phyloP scores from a whole-genome alignment of 108 stramenopile genomes.

The Parietichytrium sp. region DNA sequence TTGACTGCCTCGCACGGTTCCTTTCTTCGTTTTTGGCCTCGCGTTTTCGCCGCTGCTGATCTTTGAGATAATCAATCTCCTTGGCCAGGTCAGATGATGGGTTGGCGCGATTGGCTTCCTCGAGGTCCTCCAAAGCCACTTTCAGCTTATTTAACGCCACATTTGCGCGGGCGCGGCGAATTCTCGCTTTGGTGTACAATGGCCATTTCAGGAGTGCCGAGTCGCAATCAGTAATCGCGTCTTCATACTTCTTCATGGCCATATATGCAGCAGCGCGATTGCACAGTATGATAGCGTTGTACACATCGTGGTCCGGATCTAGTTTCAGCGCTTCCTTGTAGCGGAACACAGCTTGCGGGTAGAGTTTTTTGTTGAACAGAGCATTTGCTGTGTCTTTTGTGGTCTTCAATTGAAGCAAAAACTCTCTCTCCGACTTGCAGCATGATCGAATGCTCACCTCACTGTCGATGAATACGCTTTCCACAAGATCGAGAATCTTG shows the following conservation, averaged over 20 bases:
- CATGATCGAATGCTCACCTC: no score
- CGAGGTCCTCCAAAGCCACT: not conserved
- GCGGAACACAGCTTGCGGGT: not conserved
- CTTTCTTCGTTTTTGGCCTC: constrained; percentile 13
- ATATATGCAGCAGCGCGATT: constrained; percentile 32
- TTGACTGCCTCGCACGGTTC: not conserved
- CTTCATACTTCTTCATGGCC: not conserved
- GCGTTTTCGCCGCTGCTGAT: not conserved
- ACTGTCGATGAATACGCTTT: no score
- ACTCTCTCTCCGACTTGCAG: no score
- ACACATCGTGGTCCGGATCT: not conserved
- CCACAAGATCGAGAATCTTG: no score
- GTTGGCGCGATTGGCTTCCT: not conserved
- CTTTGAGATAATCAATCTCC: not conserved
- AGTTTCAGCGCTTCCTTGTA: constrained; percentile 13
- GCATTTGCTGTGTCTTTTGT: not conserved
- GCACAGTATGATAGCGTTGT: constrained; percentile 7
- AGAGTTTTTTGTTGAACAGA: not conserved
- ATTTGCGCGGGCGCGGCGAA: constrained; percentile 31
- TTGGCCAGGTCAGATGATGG: not conserved
- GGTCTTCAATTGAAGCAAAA: no score
- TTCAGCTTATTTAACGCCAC: not conserved
- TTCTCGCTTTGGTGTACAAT: not conserved
- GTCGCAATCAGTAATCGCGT: not conserved
- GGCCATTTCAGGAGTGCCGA: not conserved